phyloP scores from a whole-genome alignment of 352 stramenopile genomes.

The Globisporangium canariense region DNA sequence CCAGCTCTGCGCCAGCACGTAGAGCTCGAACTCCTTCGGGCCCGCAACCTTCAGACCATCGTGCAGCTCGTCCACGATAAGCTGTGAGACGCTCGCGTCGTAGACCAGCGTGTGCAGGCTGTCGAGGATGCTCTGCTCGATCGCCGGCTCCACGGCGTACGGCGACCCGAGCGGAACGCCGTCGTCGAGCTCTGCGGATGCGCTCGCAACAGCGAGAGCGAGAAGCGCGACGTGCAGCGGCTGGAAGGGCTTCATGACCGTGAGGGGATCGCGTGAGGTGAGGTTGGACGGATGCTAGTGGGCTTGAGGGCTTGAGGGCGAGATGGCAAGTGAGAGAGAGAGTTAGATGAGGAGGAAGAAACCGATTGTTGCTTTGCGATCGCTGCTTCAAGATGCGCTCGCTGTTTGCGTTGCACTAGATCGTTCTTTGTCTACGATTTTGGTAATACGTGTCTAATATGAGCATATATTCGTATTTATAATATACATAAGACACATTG shows the following conservation, averaged over 20 bases:
- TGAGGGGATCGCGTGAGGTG: no score
- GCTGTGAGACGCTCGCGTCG: slow-evolving; percentile 22
- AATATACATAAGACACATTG: no score
- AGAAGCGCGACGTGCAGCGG: not conserved
- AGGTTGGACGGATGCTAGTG: not conserved
- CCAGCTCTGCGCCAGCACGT: slow-evolving; percentile 90
- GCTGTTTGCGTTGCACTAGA: not conserved
- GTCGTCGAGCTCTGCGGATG: not conserved
- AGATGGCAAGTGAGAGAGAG: not conserved
- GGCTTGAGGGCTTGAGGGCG: not conserved
- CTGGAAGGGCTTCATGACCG: slow-evolving; percentile 1
- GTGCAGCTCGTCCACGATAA: slow-evolving; percentile 7
- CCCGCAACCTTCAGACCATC: not conserved
- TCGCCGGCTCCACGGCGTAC: not conserved
- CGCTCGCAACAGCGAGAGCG: not conserved
- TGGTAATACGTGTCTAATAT: not conserved
- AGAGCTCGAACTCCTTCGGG: slow-evolving; percentile 66
- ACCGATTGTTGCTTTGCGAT: not conserved
- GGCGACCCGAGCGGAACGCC: not conserved
- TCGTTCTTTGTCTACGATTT: not conserved
- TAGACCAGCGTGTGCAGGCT: slow-evolving; percentile 26
- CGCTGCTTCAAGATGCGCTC: not conserved
- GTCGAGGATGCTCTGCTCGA: slow-evolving; percentile 11
- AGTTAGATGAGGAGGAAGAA: not conserved
- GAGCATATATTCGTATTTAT: no score